Base-by-base conservation (phyloP, 2,329 filamentous ascomycete genomes). In the Cladosporium austrohemisphaericum region DNA sequence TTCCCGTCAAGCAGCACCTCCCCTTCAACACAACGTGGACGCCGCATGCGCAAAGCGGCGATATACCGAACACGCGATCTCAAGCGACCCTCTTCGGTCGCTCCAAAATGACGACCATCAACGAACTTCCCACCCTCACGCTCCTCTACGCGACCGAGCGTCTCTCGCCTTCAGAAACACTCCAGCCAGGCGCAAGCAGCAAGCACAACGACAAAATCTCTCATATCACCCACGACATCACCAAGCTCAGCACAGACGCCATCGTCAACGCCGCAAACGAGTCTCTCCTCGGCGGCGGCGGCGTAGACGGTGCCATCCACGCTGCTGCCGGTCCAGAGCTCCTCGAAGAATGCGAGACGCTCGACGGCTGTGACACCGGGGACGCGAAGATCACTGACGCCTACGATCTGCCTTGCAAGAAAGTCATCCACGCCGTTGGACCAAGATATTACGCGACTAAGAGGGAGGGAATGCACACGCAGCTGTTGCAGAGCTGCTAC, bases 241-340 rank as follows among this genome's bases (percentile, higher is more conserved):
- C 91, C 11, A 82, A 76, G 11, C 79, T 97, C 3, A 66, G 76
- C 25, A 77, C 90, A 37, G 88, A 90, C 62, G 85, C 86, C 55
- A 93, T 96, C 58, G 91, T 97, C 66, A 97, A 97, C 66, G 92
- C 93, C 1, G 92, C 93, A 36, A 97, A 97, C 67, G 71, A 69
- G 8, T 78, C 77, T 1, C 80, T 97, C 1, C 76, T 86, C 0
- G 90, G 91, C 48, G 93, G 93, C 46, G 89, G 90, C n/a, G 93
- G 93, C 28, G 90, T 97, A 13, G 75, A 77, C 50, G 74, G 74
- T 31, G 72, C 90, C 22, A 96, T 97, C 59, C 93, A 97, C 66
- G 69, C 77, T 23, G 89, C 85, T 32, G 92, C 93, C 1, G 93
- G 93, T 0, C 78, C 71, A 0, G 67, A 68, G 0, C 79, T 97